Percentiles rank a stretch among this genome's conserved stretches.
These are phyloP conservation scores for Alopecurus myosuroides DNA, from an alignment of 176 grass and related monocot species.

Conservation along the genomic window DNA sequence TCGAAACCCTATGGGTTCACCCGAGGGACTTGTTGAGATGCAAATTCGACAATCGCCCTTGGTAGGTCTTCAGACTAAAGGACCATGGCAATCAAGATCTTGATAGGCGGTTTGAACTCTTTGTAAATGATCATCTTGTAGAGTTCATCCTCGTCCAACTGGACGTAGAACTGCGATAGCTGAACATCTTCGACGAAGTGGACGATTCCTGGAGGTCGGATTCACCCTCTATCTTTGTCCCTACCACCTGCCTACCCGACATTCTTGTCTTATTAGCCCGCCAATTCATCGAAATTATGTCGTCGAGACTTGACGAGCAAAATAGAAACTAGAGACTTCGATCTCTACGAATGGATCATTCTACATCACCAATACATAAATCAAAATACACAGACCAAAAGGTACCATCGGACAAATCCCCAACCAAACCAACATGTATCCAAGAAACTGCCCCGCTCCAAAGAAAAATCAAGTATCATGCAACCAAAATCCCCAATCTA, in stretches of 20 bases:
- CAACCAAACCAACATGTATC: no score
- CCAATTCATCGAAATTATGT: background rate
- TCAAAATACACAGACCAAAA: background rate
- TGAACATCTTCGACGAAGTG: background rate
- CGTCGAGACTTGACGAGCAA: background rate
- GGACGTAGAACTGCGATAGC: background rate
- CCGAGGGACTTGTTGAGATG: no score
- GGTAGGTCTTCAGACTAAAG: no score
- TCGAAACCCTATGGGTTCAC: no score
- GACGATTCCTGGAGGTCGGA: background rate
- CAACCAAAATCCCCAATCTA: no score
- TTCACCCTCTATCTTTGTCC: background rate
- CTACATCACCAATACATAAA: background rate
- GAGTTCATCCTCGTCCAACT: background rate
- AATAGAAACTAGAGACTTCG: background rate
- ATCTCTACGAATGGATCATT: background rate
- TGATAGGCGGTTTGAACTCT: background rate
- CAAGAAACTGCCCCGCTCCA: no score
- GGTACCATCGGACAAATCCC: background rate
- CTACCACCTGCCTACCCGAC: background rate
- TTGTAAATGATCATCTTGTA: background rate
- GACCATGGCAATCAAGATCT: no score
- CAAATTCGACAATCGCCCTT: no score
- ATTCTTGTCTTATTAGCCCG: background rate
- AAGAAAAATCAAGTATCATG: no score